Base-by-base conservation (phyloP, 768 basidiomycete species). In the Gyrodon lividus region DNA sequence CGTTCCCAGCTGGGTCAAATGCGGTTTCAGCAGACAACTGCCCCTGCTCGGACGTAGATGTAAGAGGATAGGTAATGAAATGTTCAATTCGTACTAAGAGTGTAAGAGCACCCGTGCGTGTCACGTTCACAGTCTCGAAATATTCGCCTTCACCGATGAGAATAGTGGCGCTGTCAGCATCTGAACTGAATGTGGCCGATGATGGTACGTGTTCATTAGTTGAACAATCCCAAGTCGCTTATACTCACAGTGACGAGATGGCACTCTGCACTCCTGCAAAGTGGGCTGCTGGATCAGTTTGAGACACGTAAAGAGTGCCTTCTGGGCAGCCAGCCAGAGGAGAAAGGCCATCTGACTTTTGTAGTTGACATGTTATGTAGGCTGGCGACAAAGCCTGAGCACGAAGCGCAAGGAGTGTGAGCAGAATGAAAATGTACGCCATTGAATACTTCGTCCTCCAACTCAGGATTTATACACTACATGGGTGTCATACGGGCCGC, bases 321-420 rank as follows among this genome's bases (percentile, higher is more conserved):
- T 53, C 31, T 1, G 80, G 80, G 60, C 82, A 84, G 5, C 77
- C 79, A 2, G 51, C 37, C 7, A 82, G 64, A 17, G 81, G 78
- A 6, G 77, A 77, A 0, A 60, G 43, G 0, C 61, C 55, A 2
- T 43, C 37, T 1, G 76, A 67, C 48, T 82, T 81, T 58, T 78
- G 71, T 5, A 76, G 52, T 56, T 83, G 82, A 56, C 82, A 82
- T 9, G 68, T 49, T 19, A 77, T 55, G 52, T 76, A 78, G 13
- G 58, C 39, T 1, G 77, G 75, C 2, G 81, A 82, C 26, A 81
- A 65, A 2, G 72, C 72, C 35, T 35, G 23, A 19, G 33, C 38
- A 30, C 19, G 38, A 37, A 38, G 6, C 13, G n/a, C 38, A 16
- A 40, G 47, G 14, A 40, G 28, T 6, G 17, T 8, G 13, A 26